Evolutionary conservation across 2,329 filamentous ascomycete species (phyloP).

Genomic region (Stagonosporopsis tanaceti): DNA sequence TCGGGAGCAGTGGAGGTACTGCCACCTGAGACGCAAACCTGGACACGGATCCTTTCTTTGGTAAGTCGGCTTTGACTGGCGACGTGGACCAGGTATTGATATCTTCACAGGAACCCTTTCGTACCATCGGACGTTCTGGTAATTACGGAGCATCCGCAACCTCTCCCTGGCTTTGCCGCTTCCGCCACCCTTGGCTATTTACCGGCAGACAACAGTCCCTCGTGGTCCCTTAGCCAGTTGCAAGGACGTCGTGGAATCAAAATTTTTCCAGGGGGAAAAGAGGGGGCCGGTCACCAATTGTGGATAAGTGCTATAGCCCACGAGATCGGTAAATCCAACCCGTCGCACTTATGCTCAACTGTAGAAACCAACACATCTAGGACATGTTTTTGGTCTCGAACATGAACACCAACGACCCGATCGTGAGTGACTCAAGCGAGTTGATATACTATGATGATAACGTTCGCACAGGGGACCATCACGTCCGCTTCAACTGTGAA

Average conservation of each 20-base stretch:
- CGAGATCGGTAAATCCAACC: background rate
- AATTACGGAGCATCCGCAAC: background rate
- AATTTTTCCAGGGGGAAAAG: background rate
- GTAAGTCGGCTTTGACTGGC: background rate
- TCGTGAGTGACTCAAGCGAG: background rate
- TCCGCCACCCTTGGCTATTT: background rate
- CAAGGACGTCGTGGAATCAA: background rate
- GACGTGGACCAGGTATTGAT: background rate
- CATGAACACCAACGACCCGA: background rate
- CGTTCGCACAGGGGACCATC: background rate
- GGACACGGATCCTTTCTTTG: background rate
- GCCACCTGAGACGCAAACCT: background rate
- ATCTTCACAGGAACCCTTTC: background rate
- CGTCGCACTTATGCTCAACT: background rate
- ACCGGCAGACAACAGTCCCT: background rate
- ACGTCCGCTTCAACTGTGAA: background rate
- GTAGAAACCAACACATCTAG: background rate
- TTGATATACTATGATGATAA: background rate
- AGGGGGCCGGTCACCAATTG: background rate
- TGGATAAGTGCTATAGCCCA: background rate
- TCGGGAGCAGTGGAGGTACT: background rate
- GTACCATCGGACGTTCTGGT: background rate
- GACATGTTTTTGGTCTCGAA: background rate
- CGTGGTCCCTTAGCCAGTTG: background rate
- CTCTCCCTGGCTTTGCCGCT: background rate